A percentile compares a stretch with the other conserved stretches of the same genome.
Evolutionary conservation across 345 rosid genomes (phyloP).

Genomic region (Durio zibethinus): DNA sequence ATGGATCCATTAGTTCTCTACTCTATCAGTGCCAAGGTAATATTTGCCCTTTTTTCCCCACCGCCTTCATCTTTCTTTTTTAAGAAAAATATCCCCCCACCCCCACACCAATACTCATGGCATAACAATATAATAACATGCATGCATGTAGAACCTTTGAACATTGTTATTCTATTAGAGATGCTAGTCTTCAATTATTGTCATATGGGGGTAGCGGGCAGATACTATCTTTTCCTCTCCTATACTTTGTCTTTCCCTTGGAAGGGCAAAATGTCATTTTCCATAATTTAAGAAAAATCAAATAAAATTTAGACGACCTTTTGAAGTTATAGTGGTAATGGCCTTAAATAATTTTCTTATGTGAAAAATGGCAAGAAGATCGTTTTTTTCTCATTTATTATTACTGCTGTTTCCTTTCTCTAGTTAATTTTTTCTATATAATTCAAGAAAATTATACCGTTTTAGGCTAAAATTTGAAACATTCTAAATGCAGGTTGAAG

Average conservation of each 20-base stretch:
- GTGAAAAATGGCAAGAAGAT: not conserved
- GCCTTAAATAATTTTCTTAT: not conserved
- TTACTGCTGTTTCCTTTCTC: not conserved
- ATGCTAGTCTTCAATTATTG: constrained; percentile 2
- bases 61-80: not conserved
- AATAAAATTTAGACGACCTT: too few relatives aligned
- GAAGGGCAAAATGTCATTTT: constrained; percentile 2
- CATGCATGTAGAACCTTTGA: too few relatives aligned
- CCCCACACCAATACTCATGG: not conserved
- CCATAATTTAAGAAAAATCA: not conserved
- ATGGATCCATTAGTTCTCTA: constrained; percentile 53
- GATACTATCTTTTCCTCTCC: not conserved
- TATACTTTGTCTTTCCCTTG: not conserved
- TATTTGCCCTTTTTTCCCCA: constrained; percentile 23
- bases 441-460: constrained; percentile 11
- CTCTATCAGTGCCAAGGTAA: constrained; percentile 83
- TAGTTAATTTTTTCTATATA: not conserved
- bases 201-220: not conserved
- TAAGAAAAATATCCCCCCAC: not conserved
- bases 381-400: not conserved
- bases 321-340: too few relatives aligned
- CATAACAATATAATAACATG: not conserved
- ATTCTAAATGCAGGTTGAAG: constrained; percentile 61
- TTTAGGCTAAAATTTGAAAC: constrained; percentile 18
- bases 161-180: not conserved